Evolutionary conservation across 768 basidiomycete species (phyloP).

Genomic region (Suillus alpinus): DNA sequence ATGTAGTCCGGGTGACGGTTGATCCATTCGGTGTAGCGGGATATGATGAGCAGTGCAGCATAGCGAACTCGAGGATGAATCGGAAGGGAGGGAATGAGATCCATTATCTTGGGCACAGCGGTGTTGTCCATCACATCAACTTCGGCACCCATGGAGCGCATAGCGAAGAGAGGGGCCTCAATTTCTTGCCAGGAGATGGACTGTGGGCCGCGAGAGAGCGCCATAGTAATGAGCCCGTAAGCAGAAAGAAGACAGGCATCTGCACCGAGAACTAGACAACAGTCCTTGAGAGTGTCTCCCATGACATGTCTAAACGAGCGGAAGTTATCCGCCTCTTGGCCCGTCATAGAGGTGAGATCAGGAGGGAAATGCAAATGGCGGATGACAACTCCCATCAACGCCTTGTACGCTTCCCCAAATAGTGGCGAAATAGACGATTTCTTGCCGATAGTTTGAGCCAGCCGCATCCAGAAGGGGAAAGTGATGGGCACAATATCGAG

Average conservation of each 20-base stretch:
- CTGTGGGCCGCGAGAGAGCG: constrained; percentile 59
- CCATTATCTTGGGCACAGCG: constrained; percentile 95
- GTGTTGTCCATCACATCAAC: constrained; percentile 78
- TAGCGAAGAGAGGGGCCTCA: constrained; percentile 95
- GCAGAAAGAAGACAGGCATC: constrained; percentile 79
- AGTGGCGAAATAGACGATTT: constrained; percentile 67
- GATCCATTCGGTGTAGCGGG: constrained; percentile 97
- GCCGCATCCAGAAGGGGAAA: constrained; percentile 97
- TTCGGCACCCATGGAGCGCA: constrained; percentile 97
- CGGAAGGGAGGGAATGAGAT: constrained; percentile 87
- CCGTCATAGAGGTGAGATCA: constrained; percentile 59
- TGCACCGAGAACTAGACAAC: constrained; percentile 89
- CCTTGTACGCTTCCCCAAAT: constrained; percentile 78
- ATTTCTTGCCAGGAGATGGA: constrained; percentile 89
- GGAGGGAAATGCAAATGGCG: constrained; percentile 87
- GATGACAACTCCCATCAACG: constrained; percentile 84
- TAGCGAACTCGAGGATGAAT: constrained; percentile 90
- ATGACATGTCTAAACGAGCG: constrained; percentile 95
- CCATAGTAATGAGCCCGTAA: constrained; percentile 75
- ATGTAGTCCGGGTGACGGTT: constrained; percentile 87
- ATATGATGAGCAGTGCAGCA: constrained; percentile 91
- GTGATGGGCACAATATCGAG: constrained; percentile 97
- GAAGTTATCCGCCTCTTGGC: constrained; percentile 92
- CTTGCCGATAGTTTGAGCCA: constrained; percentile 87
- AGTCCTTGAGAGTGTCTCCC: constrained; percentile 99